phyloP scores from a whole-genome alignment of 2,329 filamentous ascomycete species.

The Epichloe festucae region DNA sequence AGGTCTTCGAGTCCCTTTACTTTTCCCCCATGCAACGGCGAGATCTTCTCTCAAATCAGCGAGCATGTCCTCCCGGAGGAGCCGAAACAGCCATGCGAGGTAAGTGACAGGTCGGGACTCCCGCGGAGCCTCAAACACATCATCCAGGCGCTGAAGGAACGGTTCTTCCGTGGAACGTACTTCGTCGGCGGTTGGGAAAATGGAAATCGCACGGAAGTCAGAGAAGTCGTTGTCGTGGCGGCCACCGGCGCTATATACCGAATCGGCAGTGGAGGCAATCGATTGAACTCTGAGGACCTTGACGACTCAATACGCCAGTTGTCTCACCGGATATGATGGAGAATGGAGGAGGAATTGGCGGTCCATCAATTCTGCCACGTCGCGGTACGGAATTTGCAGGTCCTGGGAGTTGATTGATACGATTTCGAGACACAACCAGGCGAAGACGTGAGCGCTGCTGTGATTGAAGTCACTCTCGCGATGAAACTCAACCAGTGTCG shows the following conservation, averaged over 20 bases:
- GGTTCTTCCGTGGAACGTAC: conserved; percentile 37
- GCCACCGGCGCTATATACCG: conserved; percentile 38
- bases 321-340: conserved; percentile 12
- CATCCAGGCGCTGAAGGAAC: conserved; percentile 41
- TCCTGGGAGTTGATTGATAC: background rate
- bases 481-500: too few species aligned
- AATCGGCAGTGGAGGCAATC: background rate
- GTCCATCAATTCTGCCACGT: conserved; percentile 10
- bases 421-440: conserved; percentile 9
- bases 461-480: too few species aligned
- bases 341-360: conserved; percentile 13
- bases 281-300: conserved; percentile 23
- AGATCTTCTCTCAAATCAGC: conserved; percentile 50
- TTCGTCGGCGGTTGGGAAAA: conserved; percentile 56
- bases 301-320: conserved; percentile 23
- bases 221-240: conserved; percentile 61
- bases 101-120: conserved; percentile 33
- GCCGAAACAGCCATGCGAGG: conserved; percentile 58
- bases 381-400: background rate
- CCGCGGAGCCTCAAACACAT: conserved; percentile 28
- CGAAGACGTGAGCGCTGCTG: conserved; percentile 1
- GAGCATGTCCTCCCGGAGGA: conserved; percentile 60
- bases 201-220: conserved; percentile 46
- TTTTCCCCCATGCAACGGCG: conserved; percentile 3
- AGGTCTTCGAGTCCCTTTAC: background rate